Evolutionary conservation across 768 basidiomycete genomes (phyloP).

Genomic region (Suillus fuscotomentosus): DNA sequence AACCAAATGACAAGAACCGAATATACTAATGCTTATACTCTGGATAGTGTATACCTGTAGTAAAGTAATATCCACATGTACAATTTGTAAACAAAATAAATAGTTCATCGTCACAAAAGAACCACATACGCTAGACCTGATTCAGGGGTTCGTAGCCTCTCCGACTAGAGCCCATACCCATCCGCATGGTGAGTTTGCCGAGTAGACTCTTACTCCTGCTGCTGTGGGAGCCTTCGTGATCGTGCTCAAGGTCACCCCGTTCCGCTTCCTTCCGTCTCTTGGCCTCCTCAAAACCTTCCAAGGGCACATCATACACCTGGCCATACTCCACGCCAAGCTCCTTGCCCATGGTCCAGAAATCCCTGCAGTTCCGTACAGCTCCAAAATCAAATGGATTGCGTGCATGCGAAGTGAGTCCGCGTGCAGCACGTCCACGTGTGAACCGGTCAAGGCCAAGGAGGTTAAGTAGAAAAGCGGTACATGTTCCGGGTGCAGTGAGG

Average conservation of each 20-base stretch:
- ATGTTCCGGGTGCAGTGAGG: conserved; percentile 31
- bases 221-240: conserved; percentile 44
- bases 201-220: conserved; percentile 38
- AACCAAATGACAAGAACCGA: background rate
- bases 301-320: conserved; percentile 82
- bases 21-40: background rate
- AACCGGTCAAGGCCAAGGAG: conserved; percentile 93
- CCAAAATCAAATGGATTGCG: conserved; percentile 94
- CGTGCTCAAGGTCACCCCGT: conserved; percentile 33
- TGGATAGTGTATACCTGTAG: background rate
- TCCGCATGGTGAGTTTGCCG: conserved; percentile 32
- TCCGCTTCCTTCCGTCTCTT: conserved; percentile 59
- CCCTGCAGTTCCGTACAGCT: conserved; percentile 73
- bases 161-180: conserved; percentile 33
- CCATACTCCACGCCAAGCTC: conserved; percentile 93
- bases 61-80: background rate
- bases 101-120: background rate
- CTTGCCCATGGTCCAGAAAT: conserved; percentile 89
- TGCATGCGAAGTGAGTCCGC: conserved; percentile 71
- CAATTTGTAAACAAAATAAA: background rate
- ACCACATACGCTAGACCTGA: conserved; percentile 21
- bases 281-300: conserved; percentile 80
- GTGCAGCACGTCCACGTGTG: conserved; percentile 85
- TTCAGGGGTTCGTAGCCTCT: conserved; percentile 34
- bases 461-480: conserved; percentile 74